Evolutionary conservation across 2,329 filamentous ascomycete species (phyloP).

Genomic region (Rosellinia necatrix): DNA sequence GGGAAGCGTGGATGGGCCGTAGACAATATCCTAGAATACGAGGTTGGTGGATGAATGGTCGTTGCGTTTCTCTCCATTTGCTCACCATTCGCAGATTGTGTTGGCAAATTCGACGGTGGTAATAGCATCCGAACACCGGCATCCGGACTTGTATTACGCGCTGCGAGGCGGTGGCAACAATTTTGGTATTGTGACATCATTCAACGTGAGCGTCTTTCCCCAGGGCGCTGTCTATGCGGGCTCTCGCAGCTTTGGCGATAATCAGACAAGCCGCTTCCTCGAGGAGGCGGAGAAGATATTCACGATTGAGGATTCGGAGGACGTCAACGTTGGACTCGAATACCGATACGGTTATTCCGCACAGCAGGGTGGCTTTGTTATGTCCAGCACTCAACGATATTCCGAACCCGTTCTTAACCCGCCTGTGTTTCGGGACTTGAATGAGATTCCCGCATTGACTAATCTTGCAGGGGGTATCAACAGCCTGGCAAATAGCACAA

Average conservation of each 20-base stretch:
- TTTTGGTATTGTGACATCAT: conserved; percentile 3
- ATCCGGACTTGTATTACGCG: background rate
- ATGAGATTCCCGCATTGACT: background rate
- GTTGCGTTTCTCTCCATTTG: background rate
- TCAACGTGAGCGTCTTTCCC: background rate
- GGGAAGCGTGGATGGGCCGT: conserved; percentile 13
- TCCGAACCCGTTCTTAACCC: background rate
- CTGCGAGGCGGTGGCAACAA: conserved; percentile 5
- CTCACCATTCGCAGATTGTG: background rate
- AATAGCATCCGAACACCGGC: background rate
- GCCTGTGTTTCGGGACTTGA: conserved; percentile 6
- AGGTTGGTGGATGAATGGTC: background rate
- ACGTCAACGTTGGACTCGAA: conserved; percentile 9
- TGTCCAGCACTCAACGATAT: conserved; percentile 17
- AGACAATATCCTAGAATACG: conserved; percentile 5
- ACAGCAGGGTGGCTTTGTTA: background rate
- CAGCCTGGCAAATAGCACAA: background rate
- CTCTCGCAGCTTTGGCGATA: background rate
- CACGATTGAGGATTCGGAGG: conserved; percentile 2
- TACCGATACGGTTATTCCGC: conserved; percentile 7
- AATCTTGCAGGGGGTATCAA: background rate
- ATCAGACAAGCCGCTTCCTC: conserved; percentile 6
- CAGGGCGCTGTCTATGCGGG: conserved; percentile 10
- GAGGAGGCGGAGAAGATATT: conserved; percentile 16
- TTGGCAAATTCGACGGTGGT: background rate